These are phyloP conservation scores for Phaeotremella skinneri DNA, from an alignment of 768 basidiomycete species.

Conservation along the genomic window DNA sequence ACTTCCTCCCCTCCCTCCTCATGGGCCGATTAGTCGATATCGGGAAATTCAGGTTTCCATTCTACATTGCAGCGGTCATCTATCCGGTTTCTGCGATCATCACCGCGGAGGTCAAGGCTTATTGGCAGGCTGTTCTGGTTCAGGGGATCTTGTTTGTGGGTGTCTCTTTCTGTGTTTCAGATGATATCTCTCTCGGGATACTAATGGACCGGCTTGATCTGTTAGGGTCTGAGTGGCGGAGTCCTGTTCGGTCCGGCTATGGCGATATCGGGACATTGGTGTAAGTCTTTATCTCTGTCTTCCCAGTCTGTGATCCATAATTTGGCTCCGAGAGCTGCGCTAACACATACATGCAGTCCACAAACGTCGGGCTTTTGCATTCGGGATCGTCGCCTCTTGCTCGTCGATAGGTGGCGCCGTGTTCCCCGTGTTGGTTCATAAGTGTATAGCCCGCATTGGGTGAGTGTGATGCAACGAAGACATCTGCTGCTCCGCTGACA, in stretches of 20 bases:
- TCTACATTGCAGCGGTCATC: constrained; percentile 1
- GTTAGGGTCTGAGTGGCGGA: constrained; percentile 7
- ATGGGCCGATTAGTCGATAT: constrained; percentile 10
- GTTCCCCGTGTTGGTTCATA: constrained; percentile 3
- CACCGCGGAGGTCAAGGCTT: constrained; percentile 8
- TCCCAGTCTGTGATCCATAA: not conserved
- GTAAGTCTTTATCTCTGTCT: constrained; percentile 3
- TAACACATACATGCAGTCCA: not conserved
- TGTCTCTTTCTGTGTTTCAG: not conserved
- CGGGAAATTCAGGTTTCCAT: not conserved
- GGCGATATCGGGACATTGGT: constrained; percentile 13
- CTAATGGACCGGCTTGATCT: no score
- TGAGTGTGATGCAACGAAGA: not conserved
- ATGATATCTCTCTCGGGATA: no score
- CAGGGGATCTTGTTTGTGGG: constrained; percentile 14
- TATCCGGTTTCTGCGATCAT: not conserved
- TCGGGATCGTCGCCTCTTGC: constrained; percentile 1
- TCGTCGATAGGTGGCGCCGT: constrained; percentile 5
- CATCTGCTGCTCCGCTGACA: not conserved
- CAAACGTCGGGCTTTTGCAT: constrained; percentile 1
- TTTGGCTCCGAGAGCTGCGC: not conserved
- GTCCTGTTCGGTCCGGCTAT: constrained; percentile 18
- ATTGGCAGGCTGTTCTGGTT: constrained; percentile 13
- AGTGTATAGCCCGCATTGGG: constrained; percentile 1
- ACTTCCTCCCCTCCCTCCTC: not conserved